Evolutionary conservation across 208 protist genomes (phyloP).

Genomic region (Crithidia mellificae): DNA sequence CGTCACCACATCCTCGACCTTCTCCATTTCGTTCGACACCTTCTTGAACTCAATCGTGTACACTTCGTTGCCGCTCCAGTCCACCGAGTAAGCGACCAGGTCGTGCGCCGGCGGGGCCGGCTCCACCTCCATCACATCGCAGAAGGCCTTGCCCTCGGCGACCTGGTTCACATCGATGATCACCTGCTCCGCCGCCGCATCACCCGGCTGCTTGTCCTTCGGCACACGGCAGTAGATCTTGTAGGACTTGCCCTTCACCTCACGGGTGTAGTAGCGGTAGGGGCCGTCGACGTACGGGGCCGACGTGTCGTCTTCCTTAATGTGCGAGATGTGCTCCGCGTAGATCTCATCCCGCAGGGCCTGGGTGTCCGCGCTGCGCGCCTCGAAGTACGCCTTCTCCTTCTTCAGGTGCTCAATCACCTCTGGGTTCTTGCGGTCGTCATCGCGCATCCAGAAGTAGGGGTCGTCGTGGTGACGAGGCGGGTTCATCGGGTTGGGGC

Average conservation of each 20-base stretch:
- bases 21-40: slow-evolving; percentile 21
- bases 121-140: slow-evolving; percentile 56
- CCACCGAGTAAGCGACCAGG: slow-evolving; percentile 81
- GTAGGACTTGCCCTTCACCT: slow-evolving; percentile 84
- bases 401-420: slow-evolving; percentile 81
- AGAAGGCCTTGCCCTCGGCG: slow-evolving; percentile 83
- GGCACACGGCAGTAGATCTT: slow-evolving; percentile 85
- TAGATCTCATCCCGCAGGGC: slow-evolving; percentile 71
- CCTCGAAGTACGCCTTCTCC: slow-evolving; percentile 82
- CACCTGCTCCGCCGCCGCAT: slow-evolving; percentile 65
- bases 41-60: slow-evolving; percentile 78
- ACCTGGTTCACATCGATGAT: slow-evolving; percentile 83
- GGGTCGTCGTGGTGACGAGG: slow-evolving; percentile 70
- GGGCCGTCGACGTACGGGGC: slow-evolving; percentile 68
- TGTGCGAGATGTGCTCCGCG: slow-evolving; percentile 85
- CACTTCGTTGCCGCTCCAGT: slow-evolving; percentile 83
- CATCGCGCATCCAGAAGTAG: slow-evolving; percentile 88
- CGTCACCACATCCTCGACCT: slow-evolving; percentile 51
- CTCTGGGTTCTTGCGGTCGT: slow-evolving; percentile 65
- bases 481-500: slow-evolving; percentile 84
- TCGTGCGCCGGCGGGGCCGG: slow-evolving; percentile 65
- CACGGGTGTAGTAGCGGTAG: slow-evolving; percentile 85
- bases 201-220: slow-evolving; percentile 44
- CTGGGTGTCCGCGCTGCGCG: slow-evolving; percentile 57
- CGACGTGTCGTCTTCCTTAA: slow-evolving; percentile 82